A percentile compares a stretch with the other conserved stretches of the same genome.
These are phyloP conservation scores for Poronia punctata DNA, from an alignment of 495 filamentous ascomycete species.

Conservation along the genomic window DNA sequence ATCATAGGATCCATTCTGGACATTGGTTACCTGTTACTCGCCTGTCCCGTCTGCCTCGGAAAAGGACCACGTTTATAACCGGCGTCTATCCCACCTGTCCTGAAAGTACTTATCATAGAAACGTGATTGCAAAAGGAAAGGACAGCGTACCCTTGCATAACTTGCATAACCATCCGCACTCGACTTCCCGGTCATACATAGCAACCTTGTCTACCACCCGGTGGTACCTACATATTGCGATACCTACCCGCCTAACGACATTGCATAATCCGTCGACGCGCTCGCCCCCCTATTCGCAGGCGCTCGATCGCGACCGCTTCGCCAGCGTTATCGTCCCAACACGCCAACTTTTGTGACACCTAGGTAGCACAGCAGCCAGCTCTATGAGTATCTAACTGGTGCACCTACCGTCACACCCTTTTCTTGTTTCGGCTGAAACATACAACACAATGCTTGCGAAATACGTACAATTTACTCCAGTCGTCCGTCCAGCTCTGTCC, in stretches of 20 bases:
- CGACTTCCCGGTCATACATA: conserved; percentile 6
- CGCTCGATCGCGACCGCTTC: conserved; percentile 2
- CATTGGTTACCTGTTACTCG: conserved; percentile 8
- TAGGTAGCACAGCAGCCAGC: conserved; percentile 29
- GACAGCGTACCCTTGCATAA: too few relatives aligned
- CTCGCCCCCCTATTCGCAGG: conserved; percentile 1
- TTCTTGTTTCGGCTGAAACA: conserved; percentile 28
- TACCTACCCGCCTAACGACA: conserved; percentile 12
- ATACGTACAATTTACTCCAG: conserved; percentile 38
- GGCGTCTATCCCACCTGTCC: conserved; percentile 10
- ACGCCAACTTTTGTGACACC: conserved; percentile 12
- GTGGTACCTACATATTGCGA: background rate
- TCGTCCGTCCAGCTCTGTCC: conserved; percentile 51
- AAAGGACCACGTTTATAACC: conserved; percentile 11
- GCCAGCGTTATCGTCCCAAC: conserved; percentile 1
- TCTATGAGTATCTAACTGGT: conserved; percentile 29
- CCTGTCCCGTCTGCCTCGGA: conserved; percentile 8
- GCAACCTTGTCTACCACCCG: conserved; percentile 1
- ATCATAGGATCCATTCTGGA: conserved; percentile 2
- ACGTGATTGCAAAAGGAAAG: conserved; percentile 21
- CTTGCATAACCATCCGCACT: conserved; percentile 25
- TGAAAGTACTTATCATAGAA: conserved; percentile 13
- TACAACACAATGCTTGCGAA: conserved; percentile 48
- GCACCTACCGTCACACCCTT: conserved; percentile 27
- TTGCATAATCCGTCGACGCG: conserved; percentile 1